These are phyloP conservation scores for Mucor mucedo DNA, from an alignment of 371 early-diverging fungal genomes.

Conservation along the genomic window DNA sequence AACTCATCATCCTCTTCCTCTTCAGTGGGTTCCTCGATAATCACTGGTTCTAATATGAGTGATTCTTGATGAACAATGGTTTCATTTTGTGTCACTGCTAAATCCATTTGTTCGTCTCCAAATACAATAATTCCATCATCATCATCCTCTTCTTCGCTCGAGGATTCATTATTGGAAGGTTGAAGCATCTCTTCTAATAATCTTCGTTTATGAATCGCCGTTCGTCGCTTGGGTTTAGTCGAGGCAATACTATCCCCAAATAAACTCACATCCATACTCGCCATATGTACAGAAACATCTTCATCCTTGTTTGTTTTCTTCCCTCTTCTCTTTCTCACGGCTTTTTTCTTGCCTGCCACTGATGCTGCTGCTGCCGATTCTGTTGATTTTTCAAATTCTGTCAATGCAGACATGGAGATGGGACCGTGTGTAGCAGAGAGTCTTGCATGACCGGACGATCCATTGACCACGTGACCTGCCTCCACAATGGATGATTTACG, in stretches of 20 bases:
- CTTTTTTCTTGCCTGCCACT: neutral
- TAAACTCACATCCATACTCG: neutral
- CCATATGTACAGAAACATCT: conserved; percentile 8
- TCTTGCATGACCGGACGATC: conserved; percentile 3
- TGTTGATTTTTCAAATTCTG: neutral
- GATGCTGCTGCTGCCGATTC: too few relatives aligned
- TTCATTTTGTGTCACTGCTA: conserved; percentile 34
- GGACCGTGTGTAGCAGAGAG: conserved; percentile 17
- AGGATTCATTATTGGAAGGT: conserved; percentile 15
- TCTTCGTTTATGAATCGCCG: conserved; percentile 29
- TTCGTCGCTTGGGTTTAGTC: conserved; percentile 21
- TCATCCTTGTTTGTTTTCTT: conserved; percentile 6
- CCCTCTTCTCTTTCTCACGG: neutral
- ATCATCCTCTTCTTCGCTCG: conserved; percentile 17
- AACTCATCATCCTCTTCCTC: conserved; percentile 33
- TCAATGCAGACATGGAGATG: conserved; percentile 26
- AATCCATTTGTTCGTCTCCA: conserved; percentile 32
- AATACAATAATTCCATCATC: conserved; percentile 21
- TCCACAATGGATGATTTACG: neutral
- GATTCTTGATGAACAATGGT: conserved; percentile 32
- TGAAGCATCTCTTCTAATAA: conserved; percentile 34
- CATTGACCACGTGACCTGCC: conserved; percentile 20
- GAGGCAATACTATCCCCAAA: conserved; percentile 17
- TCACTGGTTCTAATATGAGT: conserved; percentile 6
- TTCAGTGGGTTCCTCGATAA: neutral